Evolutionary conservation across 805 yeast genomes (phyloP), one percentile per base, ranked within the genome.

Genomic region (Saccharomycopsis vini): DNA sequence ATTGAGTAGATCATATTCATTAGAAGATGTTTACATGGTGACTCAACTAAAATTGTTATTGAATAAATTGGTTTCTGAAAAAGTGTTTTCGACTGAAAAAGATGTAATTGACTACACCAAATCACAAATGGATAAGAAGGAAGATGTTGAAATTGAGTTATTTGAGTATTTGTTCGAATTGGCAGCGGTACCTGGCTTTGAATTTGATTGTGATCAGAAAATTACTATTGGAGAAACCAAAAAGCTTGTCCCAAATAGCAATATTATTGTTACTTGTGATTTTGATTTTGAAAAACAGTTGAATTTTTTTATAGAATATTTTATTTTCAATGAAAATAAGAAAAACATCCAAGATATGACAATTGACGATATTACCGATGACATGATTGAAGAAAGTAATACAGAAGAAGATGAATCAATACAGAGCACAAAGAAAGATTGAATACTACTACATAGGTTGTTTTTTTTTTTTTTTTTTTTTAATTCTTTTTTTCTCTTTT

Each of bases 211-310:
- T n/a, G n/a, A n/a, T n/a, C n/a, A n/a, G n/a, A n/a, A 56, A 0
- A 42, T 47, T 16, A 21, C 42, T 2, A 58, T 82, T 4, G 56
- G 54, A 24, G 72, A 73, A 26, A 67, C 67, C 30, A 52, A 62
- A 1, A 63, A 71, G 30, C 56, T 82, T n/a, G 78, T 74, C 72
- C 92, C 92, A n/a, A 79, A 70, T 53, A 88, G 88, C 1, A 79
- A 74, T 50, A 52, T 82, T 21, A 59, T 81, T 41, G 71, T 78
- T 3, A 83, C 78, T 52, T 57, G 44, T 16, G 61, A 57, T 2
- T 47, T 60, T 4, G 52, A 57, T 15, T 63, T 54, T 5, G 62
- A 62, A 1, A 61, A 56, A 1, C 63, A 58, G 41, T 56, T 15
- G 61, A 36, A n/a, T 54, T 56, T 2, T 60, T 56, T 23, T 54